Evolutionary conservation across 1,284 basidiomycete genomes (phyloP).

Genomic region (Pisolithus thermaeus): DNA sequence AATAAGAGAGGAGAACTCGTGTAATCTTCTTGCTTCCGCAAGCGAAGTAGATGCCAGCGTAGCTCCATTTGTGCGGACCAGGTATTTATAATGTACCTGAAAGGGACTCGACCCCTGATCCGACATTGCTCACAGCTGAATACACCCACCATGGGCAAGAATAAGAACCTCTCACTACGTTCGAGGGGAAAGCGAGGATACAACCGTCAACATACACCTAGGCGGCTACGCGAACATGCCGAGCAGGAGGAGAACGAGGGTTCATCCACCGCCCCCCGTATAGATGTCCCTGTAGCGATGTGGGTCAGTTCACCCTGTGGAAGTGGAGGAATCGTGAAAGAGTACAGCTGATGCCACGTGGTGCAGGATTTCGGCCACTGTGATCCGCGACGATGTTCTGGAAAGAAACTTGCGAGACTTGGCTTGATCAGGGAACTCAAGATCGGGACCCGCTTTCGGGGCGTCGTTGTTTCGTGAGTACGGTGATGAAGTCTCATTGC

Average conservation of each 20-base stretch:
- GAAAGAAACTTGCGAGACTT: conserved; percentile 87
- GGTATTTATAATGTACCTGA: too few relatives aligned
- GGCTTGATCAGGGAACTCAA: conserved; percentile 82
- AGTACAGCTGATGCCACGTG: background rate
- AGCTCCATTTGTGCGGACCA: too few relatives aligned
- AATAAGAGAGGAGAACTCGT: too few relatives aligned
- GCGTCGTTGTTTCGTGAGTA: conserved; percentile 87
- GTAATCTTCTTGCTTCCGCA: too few relatives aligned
- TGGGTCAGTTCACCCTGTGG: conserved; percentile 54
- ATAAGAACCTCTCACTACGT: background rate
- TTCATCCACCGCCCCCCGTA: conserved; percentile 16
- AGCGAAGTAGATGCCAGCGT: too few relatives aligned
- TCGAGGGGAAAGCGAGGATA: background rate
- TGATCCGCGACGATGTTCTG: conserved; percentile 91
- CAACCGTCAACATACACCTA: background rate
- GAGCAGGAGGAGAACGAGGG: background rate
- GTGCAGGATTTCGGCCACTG: conserved; percentile 93
- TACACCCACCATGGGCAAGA: background rate
- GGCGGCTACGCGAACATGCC: background rate
- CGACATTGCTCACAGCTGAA: too few relatives aligned
- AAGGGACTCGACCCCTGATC: too few relatives aligned
- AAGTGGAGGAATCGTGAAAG: background rate
- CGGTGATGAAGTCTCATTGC: background rate
- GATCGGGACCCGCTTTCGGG: conserved; percentile 85
- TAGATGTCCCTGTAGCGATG: conserved; percentile 78